Base-by-base conservation (phyloP, 768 basidiomycete species). In the Amanita fuliginea region DNA sequence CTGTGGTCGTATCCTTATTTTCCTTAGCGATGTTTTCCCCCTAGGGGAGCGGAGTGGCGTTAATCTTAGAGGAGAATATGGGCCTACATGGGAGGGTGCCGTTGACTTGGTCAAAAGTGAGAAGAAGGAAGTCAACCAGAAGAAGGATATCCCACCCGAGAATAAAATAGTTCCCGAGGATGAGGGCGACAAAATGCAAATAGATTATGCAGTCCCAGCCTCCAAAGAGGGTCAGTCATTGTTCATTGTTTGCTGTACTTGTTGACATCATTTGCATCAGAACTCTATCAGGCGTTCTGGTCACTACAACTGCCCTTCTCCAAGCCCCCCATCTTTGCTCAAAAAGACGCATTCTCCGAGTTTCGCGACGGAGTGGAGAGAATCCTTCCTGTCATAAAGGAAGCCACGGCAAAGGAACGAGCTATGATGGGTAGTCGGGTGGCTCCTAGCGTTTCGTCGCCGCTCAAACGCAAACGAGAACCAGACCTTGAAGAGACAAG, bases 211-310 rank as follows among this genome's bases (percentile, higher is more conserved):
- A 44, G 47, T 47, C 7, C 26, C 58, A 1, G 42, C 51, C 42
- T 79, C 78, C 66, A 85, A 80, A 66, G 79, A 78, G 61, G 82
- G 86, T 79, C 57, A n/a, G 60, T 51, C 30, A 14, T 34, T 21
- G 42, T 11, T 24, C 8, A 8, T 49, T 22, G 7, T 49, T 43
- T 10, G 18, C 24, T 34, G 8, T 2, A 37, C 8, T 2, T 28
- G 16, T 35, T 26, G 39, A 28, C 26, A 48, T 21, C 48, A 46
- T 32, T 48, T 40, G 9, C 47, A 26, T 7, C 45, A 81, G 88
- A 86, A 21, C 86, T 93, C 60, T 93, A 91, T 67, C 76, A 80
- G 51, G 86, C 78, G 0, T 94, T 95, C 68, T 95, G 92, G 92
- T 84, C 84, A 0, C 69, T 95, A 6, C 92, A 96, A 58, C 69